Percentiles rank a stretch among this genome's conserved stretches.
Evolutionary conservation across 1,139 yeast genomes (phyloP).

Genomic region (Wickerhamiella infanticola): DNA sequence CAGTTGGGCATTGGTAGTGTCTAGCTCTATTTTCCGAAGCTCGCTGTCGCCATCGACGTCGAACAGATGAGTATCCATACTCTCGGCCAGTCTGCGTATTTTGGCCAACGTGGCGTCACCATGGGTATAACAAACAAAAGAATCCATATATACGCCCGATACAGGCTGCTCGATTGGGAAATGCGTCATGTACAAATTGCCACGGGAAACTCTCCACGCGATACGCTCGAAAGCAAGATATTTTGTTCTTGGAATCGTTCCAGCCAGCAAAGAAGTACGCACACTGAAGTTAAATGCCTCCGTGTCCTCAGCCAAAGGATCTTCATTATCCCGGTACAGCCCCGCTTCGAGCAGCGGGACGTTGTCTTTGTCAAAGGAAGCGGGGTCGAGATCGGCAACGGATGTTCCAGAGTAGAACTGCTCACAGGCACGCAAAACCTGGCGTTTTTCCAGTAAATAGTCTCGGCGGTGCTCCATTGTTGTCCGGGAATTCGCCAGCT

Average conservation of each 20-base stretch:
- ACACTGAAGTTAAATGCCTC: constrained; percentile 16
- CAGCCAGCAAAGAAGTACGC: constrained; percentile 52
- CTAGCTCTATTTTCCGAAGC: constrained; percentile 42
- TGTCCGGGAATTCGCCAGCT: constrained; percentile 41
- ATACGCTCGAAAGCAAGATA: constrained; percentile 65
- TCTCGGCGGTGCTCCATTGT: constrained; percentile 39
- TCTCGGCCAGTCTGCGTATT: constrained; percentile 61
- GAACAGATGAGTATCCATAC: constrained; percentile 68
- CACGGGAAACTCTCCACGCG: constrained; percentile 84
- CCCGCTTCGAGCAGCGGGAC: constrained; percentile 10
- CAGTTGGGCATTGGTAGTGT: constrained; percentile 42
- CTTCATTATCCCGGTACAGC: constrained; percentile 9
- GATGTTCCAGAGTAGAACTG: constrained; percentile 35
- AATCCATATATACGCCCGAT: constrained; percentile 38
- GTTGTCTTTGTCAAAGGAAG: constrained; percentile 5
- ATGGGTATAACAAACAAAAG: constrained; percentile 76
- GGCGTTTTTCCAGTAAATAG: constrained; percentile 46
- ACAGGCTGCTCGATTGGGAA: constrained; percentile 49
- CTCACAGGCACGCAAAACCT: constrained; percentile 54
- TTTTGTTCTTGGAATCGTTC: constrained; percentile 64
- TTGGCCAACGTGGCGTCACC: constrained; percentile 57
- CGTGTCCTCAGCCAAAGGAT: constrained; percentile 12
- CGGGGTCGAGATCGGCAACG: not conserved
- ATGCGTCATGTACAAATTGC: constrained; percentile 65
- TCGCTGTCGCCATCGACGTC: constrained; percentile 41